These are phyloP conservation scores for Oryza brachyantha DNA, from an alignment of 176 grass and related monocot genomes.

Conservation along the genomic window DNA sequence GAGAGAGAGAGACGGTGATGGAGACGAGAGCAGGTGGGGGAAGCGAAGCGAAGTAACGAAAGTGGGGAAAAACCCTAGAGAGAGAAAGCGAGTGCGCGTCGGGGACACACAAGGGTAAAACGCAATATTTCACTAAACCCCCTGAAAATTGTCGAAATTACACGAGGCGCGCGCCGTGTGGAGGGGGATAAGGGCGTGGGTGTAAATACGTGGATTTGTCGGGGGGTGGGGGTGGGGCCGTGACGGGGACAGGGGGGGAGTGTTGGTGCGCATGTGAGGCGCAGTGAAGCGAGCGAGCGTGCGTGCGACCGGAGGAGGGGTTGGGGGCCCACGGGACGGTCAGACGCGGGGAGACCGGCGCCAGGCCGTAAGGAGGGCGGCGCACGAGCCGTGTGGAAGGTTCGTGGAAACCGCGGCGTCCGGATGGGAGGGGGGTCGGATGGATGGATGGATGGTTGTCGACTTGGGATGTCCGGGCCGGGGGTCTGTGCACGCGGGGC, in stretches of 20 bases:
- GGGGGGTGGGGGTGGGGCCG: too few relatives aligned
- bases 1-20: neutral
- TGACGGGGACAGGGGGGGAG: too few relatives aligned
- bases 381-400: neutral
- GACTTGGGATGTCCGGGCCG: too few relatives aligned
- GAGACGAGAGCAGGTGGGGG: conserved; percentile 39
- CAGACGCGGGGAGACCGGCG: neutral
- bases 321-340: neutral
- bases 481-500: too few relatives aligned
- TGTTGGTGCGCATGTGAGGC: too few relatives aligned
- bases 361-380: neutral
- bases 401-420: neutral
- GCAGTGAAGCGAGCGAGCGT: too few relatives aligned
- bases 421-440: neutral
- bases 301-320: neutral
- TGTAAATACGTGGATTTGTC: too few relatives aligned
- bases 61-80: conserved; percentile 36
- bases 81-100: neutral
- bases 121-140: too few relatives aligned
- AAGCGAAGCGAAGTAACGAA: conserved; percentile 6
- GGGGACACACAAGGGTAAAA: neutral
- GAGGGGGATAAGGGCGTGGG: too few relatives aligned
- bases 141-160: too few relatives aligned
- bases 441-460: too few relatives aligned
- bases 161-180: too few relatives aligned